A percentile compares a stretch with the other conserved stretches of the same genome.
Evolutionary conservation across 163 green algal genomes (phyloP).

Genomic region (Chlorella variabilis): DNA sequence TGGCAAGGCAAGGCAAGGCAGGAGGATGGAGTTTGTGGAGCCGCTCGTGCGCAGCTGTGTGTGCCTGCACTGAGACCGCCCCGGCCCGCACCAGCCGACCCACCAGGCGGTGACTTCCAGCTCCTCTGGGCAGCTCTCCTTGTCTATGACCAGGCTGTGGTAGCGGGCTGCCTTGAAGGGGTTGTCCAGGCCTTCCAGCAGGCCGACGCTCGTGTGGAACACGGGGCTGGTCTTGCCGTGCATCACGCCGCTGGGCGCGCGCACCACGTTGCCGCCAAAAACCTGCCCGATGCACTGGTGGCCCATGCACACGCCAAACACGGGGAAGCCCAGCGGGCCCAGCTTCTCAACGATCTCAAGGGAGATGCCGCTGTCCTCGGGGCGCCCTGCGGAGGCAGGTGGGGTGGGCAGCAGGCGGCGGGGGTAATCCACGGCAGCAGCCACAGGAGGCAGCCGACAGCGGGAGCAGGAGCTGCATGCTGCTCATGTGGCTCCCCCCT

Average conservation of each 20-base stretch:
- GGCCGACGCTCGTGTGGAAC: slow-evolving; percentile 80
- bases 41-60: too few relatives aligned
- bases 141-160: slow-evolving; percentile 92
- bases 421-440: not conserved
- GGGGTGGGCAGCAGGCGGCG: not conserved
- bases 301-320: slow-evolving; percentile 99
- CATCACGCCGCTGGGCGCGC: slow-evolving; percentile 94
- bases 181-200: slow-evolving; percentile 79
- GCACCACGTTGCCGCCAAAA: slow-evolving; percentile 82
- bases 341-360: slow-evolving; percentile 86
- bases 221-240: slow-evolving; percentile 97
- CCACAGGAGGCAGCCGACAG: not conserved
- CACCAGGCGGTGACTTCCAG: slow-evolving; percentile 93
- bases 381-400: slow-evolving; percentile 66
- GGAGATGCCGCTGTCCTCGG: slow-evolving; percentile 95
- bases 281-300: slow-evolving; percentile 95
- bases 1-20: too few relatives aligned
- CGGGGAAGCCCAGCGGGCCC: slow-evolving; percentile 76
- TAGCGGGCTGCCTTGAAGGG: slow-evolving; percentile 95
- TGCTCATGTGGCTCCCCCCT: too few relatives aligned
- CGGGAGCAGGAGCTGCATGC: too few relatives aligned
- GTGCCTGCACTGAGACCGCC: not conserved
- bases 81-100: not conserved
- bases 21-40: too few relatives aligned
- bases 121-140: slow-evolving; percentile 86